Conservation (phyloP, 2,329 filamentous ascomycete species). For the Pseudopyricularia cyperi region DNA sequence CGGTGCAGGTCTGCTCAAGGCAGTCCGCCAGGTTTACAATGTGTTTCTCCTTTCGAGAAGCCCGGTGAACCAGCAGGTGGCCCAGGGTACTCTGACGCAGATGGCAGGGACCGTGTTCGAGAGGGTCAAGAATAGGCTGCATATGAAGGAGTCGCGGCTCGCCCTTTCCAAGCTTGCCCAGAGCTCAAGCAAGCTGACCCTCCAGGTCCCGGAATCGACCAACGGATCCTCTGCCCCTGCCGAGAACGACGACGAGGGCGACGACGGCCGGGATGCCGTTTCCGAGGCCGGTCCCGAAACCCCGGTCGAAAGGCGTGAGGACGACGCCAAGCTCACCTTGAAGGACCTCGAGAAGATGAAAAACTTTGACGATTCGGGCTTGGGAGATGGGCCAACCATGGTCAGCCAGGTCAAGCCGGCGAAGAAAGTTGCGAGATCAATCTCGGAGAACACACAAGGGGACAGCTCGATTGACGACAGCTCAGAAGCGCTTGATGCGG, state of each 20-base stretch:
- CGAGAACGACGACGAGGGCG: slow-evolving; percentile 8
- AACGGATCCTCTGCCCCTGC: slow-evolving; percentile 15
- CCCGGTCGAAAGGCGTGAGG: slow-evolving; percentile 15
- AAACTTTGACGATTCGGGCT: slow-evolving; percentile 54
- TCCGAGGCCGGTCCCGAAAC: slow-evolving; percentile 1
- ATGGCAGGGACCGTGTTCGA: slow-evolving; percentile 99
- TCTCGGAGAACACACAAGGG: slow-evolving; percentile 38
- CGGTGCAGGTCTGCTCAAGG: slow-evolving; percentile 88
- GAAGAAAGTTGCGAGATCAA: slow-evolving; percentile 28
- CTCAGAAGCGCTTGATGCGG: slow-evolving; percentile 49
- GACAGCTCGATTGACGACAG: slow-evolving; percentile 44
- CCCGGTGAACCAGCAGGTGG: slow-evolving; percentile 89
- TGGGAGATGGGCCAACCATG: slow-evolving; percentile 55
- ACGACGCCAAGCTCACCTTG: slow-evolving; percentile 45
- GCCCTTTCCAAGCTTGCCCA: slow-evolving; percentile 39
- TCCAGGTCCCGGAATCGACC: slow-evolving; percentile 31
- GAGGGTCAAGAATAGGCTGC: slow-evolving; percentile 72
- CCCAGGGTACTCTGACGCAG: slow-evolving; percentile 90
- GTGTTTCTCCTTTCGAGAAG: slow-evolving; percentile 93
- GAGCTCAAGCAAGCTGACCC: slow-evolving; percentile 37
- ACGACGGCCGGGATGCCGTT: slow-evolving; percentile 12
- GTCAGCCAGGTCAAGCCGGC: slow-evolving; percentile 45
- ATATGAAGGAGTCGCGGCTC: slow-evolving; percentile 71
- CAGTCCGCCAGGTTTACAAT: slow-evolving; percentile 96
- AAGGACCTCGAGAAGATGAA: slow-evolving; percentile 56